Evolutionary conservation across 208 protist species (phyloP).

Genomic region (Herpetomonas muscarum): DNA sequence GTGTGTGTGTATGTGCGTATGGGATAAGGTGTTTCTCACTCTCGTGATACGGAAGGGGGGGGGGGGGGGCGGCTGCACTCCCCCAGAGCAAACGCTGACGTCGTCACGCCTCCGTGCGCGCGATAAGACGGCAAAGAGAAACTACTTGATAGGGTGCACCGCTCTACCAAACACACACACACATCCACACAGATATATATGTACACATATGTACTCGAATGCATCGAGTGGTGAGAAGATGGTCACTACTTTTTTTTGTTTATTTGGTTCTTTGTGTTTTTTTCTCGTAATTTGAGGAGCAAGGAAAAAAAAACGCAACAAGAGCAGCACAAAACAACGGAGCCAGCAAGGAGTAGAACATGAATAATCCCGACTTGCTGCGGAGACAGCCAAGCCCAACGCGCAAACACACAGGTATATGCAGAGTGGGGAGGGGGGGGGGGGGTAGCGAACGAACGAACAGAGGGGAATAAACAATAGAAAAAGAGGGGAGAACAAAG

Average conservation of each 20-base stretch:
- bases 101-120: no score
- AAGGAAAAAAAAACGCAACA: background rate
- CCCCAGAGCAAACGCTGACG: no score
- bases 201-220: no score
- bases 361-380: background rate
- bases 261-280: conserved; percentile 1
- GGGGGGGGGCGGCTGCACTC: no score
- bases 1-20: no score
- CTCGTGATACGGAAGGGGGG: no score
- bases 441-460: conserved; percentile 2
- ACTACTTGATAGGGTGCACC: background rate
- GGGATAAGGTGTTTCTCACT: no score
- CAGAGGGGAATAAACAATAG: conserved; percentile 4
- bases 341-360: background rate
- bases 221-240: background rate
- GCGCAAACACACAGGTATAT: background rate
- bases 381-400: background rate
- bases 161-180: background rate
- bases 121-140: background rate
- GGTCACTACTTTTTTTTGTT: background rate
- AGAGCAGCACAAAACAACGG: background rate
- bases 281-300: background rate
- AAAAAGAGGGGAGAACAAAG: conserved; percentile 5
- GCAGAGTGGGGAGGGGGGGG: background rate
- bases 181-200: background rate